Evolutionary conservation across 2,329 filamentous ascomycete genomes (phyloP).

Genomic region (Cryoendolithus antarcticus): DNA sequence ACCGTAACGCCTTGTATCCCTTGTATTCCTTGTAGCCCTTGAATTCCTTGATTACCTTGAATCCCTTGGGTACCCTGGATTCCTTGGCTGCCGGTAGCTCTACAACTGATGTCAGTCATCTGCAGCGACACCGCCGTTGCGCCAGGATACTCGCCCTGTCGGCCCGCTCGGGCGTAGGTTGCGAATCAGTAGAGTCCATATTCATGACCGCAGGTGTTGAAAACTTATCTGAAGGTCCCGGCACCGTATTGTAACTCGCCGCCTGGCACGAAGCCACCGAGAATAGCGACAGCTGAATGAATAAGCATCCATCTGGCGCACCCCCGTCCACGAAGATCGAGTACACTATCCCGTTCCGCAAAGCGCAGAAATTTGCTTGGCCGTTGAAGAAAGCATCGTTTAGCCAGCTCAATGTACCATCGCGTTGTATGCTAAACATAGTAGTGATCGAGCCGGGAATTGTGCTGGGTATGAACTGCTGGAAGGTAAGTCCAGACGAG

Average conservation of each 20-base stretch:
- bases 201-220: not conserved
- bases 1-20: constrained; percentile 1
- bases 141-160: not conserved
- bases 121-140: constrained; percentile 1
- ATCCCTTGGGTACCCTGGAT: constrained; percentile 2
- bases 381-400: constrained; percentile 17
- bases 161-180: constrained; percentile 1
- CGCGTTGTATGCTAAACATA: constrained; percentile 12
- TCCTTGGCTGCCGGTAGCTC: constrained; percentile 6
- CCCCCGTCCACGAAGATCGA: constrained; percentile 15
- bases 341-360: constrained; percentile 19
- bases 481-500: constrained; percentile 10
- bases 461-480: constrained; percentile 15
- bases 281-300: constrained; percentile 16
- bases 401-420: constrained; percentile 15
- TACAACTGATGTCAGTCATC: constrained; percentile 5
- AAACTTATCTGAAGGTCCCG: constrained; percentile 1
- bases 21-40: constrained; percentile 1
- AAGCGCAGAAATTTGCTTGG: constrained; percentile 17
- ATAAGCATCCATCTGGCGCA: constrained; percentile 14
- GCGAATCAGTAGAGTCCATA: constrained; percentile 1
- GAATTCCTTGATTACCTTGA: constrained; percentile 2
- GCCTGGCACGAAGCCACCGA: constrained; percentile 15
- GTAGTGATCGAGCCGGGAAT: constrained; percentile 16
- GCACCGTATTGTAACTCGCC: constrained; percentile 6